Conservation (phyloP, 2,329 filamentous ascomycete species). For the Sporothrix sp. region DNA sequence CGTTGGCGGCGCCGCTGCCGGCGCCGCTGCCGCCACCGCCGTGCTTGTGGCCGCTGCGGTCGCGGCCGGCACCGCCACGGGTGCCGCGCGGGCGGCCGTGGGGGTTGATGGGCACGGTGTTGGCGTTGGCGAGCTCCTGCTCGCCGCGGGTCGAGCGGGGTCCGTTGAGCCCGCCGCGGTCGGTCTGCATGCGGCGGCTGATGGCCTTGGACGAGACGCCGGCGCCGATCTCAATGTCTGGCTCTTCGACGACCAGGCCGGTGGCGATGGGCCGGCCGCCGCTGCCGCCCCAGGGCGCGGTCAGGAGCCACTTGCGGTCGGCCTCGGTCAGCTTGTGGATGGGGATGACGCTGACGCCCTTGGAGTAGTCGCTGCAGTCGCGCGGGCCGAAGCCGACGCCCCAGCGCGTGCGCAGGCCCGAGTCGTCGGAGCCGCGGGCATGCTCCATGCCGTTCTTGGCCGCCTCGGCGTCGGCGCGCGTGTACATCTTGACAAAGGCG, state of each 20-base stretch:
- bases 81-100: conserved; percentile 10
- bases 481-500: conserved; percentile 98
- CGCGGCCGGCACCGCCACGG: conserved; percentile 17
- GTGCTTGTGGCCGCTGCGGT: not conserved
- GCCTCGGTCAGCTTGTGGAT: conserved; percentile 89
- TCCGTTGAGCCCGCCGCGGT: conserved; percentile 54
- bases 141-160: conserved; percentile 50
- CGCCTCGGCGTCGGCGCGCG: conserved; percentile 68
- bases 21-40: conserved; percentile 12
- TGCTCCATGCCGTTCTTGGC: conserved; percentile 86
- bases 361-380: conserved; percentile 93
- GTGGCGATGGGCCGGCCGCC: conserved; percentile 71
- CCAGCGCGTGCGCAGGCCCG: conserved; percentile 82
- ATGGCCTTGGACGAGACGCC: conserved; percentile 92
- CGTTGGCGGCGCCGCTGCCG: conserved; percentile 18
- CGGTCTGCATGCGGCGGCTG: conserved; percentile 58
- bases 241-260: conserved; percentile 88
- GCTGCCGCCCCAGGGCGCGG: conserved; percentile 84
- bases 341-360: conserved; percentile 85
- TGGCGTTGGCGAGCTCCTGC: conserved; percentile 19
- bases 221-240: conserved; percentile 95
- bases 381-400: conserved; percentile 94
- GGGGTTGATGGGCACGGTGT: conserved; percentile 9
- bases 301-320: conserved; percentile 94
- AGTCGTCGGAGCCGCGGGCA: conserved; percentile 52